These are phyloP conservation scores for Coriaria nepalensis DNA, from an alignment of 306 rosid genomes.

Conservation along the genomic window DNA sequence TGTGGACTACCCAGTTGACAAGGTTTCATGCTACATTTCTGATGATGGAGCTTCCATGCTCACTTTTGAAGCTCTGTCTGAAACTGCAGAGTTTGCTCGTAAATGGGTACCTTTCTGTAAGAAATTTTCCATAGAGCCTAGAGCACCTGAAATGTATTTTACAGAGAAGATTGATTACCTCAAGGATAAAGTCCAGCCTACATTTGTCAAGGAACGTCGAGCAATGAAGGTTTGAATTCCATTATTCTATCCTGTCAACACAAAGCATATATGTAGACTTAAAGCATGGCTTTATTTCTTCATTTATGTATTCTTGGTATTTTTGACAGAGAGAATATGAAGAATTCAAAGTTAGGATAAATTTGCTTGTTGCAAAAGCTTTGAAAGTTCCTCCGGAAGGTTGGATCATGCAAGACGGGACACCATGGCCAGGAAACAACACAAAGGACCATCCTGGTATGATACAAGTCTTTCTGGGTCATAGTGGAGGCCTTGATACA, in stretches of 20 bases:
- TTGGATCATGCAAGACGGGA: constrained; percentile 99
- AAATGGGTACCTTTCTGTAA: constrained; percentile 96
- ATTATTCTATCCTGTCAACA: background rate
- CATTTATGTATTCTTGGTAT: constrained; percentile 3
- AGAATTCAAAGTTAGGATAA: constrained; percentile 80
- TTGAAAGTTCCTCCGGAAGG: constrained; percentile 77
- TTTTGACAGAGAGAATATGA: constrained; percentile 80
- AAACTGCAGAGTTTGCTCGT: constrained; percentile 81
- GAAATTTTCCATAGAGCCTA: constrained; percentile 70
- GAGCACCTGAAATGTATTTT: constrained; percentile 91
- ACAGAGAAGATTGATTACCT: constrained; percentile 80
- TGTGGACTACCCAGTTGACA: constrained; percentile 83
- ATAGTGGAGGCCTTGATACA: constrained; percentile 76
- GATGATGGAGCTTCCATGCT: constrained; percentile 97
- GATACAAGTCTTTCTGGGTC: constrained; percentile 95
- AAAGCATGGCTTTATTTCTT: constrained; percentile 6
- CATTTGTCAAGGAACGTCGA: constrained; percentile 86
- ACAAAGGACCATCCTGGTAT: constrained; percentile 94
- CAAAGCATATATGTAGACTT: background rate
- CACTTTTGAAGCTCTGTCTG: constrained; percentile 74
- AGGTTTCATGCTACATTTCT: constrained; percentile 82
- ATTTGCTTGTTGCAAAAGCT: constrained; percentile 92
- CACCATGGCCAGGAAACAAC: constrained; percentile 98
- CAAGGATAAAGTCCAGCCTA: constrained; percentile 93
- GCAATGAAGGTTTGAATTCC: constrained; percentile 68